phyloP scores from a whole-genome alignment of 192 early-diverging fungal species.

The Rhizophagus sp. region DNA sequence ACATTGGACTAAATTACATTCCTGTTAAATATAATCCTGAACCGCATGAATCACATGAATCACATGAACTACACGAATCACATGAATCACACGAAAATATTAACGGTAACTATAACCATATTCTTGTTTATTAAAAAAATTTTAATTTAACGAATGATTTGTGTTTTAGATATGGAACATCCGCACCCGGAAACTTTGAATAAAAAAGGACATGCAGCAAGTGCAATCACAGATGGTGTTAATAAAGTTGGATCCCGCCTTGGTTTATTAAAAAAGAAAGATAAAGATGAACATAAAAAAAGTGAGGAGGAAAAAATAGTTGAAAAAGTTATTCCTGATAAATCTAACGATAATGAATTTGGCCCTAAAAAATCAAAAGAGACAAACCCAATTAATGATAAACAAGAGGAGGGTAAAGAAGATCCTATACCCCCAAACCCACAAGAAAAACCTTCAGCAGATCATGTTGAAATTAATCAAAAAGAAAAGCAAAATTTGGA shows the following conservation, averaged over 20 bases:
- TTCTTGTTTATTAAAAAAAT: neutral
- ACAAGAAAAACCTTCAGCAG: neutral
- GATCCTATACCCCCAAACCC: neutral
- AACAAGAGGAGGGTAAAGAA: neutral
- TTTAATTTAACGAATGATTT: neutral
- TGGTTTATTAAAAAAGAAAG: conserved; percentile 30
- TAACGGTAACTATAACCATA: conserved; percentile 41
- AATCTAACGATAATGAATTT: neutral
- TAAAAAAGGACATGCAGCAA: conserved; percentile 36
- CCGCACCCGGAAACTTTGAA: conserved; percentile 44
- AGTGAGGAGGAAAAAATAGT: conserved; percentile 47
- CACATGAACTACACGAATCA: conserved; percentile 9
- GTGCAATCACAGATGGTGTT: conserved; percentile 33
- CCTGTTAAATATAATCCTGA: conserved; percentile 51
- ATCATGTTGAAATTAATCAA: too few species aligned
- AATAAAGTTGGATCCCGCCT: conserved; percentile 24
- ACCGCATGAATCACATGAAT: conserved; percentile 34
- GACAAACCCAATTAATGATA: too few species aligned
- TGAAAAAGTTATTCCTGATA: conserved; percentile 32
- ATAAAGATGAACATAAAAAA: conserved; percentile 26
- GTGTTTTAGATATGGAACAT: conserved; percentile 50
- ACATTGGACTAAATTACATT: conserved; percentile 44
- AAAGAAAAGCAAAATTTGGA: neutral
- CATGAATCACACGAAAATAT: conserved; percentile 43
- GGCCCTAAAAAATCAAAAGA: neutral